A percentile compares a stretch with the other conserved stretches of the same genome.
phyloP scores from a whole-genome alignment of 345 rosid genomes.

The Hypericum perforatum region DNA sequence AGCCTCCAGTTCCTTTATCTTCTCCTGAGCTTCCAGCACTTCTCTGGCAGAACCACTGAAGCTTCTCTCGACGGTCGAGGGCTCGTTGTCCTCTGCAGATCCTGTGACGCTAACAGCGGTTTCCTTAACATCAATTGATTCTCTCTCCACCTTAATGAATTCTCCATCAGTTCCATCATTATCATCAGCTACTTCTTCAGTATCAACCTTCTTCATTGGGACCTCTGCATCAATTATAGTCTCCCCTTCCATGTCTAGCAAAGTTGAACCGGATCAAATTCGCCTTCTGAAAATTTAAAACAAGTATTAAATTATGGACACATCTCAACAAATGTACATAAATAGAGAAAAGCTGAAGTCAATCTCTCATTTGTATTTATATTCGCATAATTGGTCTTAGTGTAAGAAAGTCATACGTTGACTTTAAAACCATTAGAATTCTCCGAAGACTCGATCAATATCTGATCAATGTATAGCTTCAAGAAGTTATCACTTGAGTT shows the following conservation, averaged over 20 bases:
- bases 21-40: conserved; percentile 74
- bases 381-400: no score
- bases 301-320: neutral
- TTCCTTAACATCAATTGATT: conserved; percentile 55
- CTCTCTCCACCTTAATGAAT: conserved; percentile 92
- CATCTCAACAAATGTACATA: no score
- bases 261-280: conserved; percentile 1
- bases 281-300: conserved; percentile 5
- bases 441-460: no score
- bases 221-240: conserved; percentile 39
- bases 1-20: conserved; percentile 59
- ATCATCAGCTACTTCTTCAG: conserved; percentile 25
- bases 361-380: no score
- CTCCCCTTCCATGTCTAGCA: conserved; percentile 48
- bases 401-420: no score
- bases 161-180: conserved; percentile 71
- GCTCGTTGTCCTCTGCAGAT: conserved; percentile 18
- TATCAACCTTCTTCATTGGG: conserved; percentile 39
- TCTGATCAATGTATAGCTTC: no score
- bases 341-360: no score
- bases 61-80: conserved; percentile 34
- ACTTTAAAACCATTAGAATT: no score
- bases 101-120: conserved; percentile 17
- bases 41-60: conserved; percentile 53
- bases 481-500: no score